These are phyloP conservation scores for Fusarium denticulatum DNA, from an alignment of 2,329 filamentous ascomycete genomes.

Conservation along the genomic window DNA sequence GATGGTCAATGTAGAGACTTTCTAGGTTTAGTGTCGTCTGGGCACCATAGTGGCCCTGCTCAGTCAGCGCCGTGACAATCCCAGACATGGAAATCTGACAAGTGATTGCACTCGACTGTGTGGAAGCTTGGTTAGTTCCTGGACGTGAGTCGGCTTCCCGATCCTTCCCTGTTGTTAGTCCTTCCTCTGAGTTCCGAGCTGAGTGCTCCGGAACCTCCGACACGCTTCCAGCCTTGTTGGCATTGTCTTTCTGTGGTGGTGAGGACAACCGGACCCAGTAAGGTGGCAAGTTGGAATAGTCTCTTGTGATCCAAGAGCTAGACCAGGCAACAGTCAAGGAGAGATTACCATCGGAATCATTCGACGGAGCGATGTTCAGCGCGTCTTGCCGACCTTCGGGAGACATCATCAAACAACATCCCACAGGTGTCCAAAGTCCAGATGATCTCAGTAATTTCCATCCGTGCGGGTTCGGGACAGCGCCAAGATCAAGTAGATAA, in stretches of 20 bases:
- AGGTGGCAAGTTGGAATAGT: slow-evolving; percentile 63
- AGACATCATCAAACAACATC: slow-evolving; percentile 65
- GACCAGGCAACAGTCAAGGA: slow-evolving; percentile 68
- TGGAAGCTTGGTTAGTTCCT: slow-evolving; percentile 41
- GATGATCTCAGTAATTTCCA: slow-evolving; percentile 66
- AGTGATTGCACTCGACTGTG: slow-evolving; percentile 49
- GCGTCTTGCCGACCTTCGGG: slow-evolving; percentile 61
- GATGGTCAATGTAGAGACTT: slow-evolving; percentile 59
- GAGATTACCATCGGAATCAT: slow-evolving; percentile 69
- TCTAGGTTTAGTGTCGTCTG: slow-evolving; percentile 43
- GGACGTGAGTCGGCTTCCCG: slow-evolving; percentile 41
- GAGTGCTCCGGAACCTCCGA: not conserved
- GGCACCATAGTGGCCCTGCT: slow-evolving; percentile 45
- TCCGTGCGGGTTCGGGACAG: slow-evolving; percentile 67
- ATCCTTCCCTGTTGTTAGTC: not conserved
- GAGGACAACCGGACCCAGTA: slow-evolving; percentile 67
- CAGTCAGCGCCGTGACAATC: slow-evolving; percentile 56
- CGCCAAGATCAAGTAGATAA: slow-evolving; percentile 72
- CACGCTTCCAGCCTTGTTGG: not conserved
- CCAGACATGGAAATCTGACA: slow-evolving; percentile 62
- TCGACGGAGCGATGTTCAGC: slow-evolving; percentile 63
- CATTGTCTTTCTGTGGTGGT: slow-evolving; percentile 4
- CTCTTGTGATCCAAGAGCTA: slow-evolving; percentile 62
- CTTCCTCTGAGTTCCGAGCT: not conserved
- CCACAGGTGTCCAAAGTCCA: slow-evolving; percentile 69